Evolutionary conservation across 148 eudicot species (phyloP), one percentile per base, ranked within the genome.

Genomic region (Cornus florida): DNA sequence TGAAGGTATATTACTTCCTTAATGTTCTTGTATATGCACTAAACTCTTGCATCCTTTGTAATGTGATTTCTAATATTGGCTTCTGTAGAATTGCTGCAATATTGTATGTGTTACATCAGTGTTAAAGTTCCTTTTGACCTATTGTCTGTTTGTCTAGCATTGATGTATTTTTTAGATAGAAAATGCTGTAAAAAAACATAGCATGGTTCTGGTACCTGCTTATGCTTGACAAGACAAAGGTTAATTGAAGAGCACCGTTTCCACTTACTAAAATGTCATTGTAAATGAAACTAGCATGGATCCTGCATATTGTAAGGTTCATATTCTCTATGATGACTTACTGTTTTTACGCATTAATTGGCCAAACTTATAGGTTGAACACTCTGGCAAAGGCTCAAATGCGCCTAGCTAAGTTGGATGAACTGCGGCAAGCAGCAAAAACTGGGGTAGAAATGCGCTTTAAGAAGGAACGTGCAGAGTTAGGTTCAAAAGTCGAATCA

Each of bases 361-460:
- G 74, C 72, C 69, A 32, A 38, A 38, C 5, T 14, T 62, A 74
- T 71, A 95, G 99, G 92, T 83, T 90, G 84, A 92, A 92, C 87
- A 89, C 92, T 78, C 80, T 92, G 76, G 90, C 91, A 24, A 85
- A 92, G 80, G 92, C 97, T 79, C 97, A 84, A 83, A 91, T 78
- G 92, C 99, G 99, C 60, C 87, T 97, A 78, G 95, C 98, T 70
- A 94, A 87, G 90, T 80, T 97, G 82, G 94, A 91, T 88, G 97
- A 97, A 77, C 73, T 89, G 85, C 88, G 99, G 77, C 97, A 91
- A 87, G 98, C 98, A 48, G 98, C 98, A 57, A 94, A 89, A 91
- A 87, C 84, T 69, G 91, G 86, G 72, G 93, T 85, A 75, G 91
- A 94, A 87, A 86, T 87, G 88, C 95, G 97, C 56, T 88, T 84